phyloP scores from a whole-genome alignment of 2,329 filamentous ascomycete species.

The Chaetoscypha palmicola region DNA sequence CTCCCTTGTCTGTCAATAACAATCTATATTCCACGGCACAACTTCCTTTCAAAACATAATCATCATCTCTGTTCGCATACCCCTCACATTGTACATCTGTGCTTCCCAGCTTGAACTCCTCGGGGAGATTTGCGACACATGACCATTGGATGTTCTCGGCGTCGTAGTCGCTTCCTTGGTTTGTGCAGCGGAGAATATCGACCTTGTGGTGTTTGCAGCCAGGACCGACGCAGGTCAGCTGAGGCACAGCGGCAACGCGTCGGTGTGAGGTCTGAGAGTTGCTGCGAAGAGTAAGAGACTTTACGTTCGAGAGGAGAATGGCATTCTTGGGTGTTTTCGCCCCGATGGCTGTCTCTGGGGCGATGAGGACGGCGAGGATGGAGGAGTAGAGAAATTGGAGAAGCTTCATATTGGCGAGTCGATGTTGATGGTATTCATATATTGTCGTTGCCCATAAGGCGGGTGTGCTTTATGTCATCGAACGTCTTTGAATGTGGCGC shows the following conservation, averaged over 20 bases:
- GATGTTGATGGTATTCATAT: neutral
- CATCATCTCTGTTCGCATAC: conserved; percentile 68
- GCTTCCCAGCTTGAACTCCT: conserved; percentile 62
- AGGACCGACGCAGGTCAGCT: conserved; percentile 69
- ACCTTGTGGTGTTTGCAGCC: conserved; percentile 48
- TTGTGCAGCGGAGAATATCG: conserved; percentile 83
- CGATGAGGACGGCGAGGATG: conserved; percentile 21
- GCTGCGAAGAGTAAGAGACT: conserved; percentile 69
- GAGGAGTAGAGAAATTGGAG: conserved; percentile 17
- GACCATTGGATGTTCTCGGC: conserved; percentile 84
- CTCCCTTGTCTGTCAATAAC: conserved; percentile 68
- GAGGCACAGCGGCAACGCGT: conserved; percentile 67
- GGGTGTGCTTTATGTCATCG: no score
- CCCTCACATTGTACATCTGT: conserved; percentile 94
- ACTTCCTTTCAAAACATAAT: conserved; percentile 82
- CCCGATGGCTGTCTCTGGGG: conserved; percentile 26
- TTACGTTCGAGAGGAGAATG: conserved; percentile 59
- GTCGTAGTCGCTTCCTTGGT: conserved; percentile 74
- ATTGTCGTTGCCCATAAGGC: conserved; percentile 5
- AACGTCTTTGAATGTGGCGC: no score
- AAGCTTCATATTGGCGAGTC: conserved; percentile 19
- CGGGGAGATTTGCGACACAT: conserved; percentile 59
- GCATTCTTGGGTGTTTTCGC: conserved; percentile 34
- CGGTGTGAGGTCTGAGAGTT: conserved; percentile 64
- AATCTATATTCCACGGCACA: conserved; percentile 89